A percentile compares a stretch with the other conserved stretches of the same genome.
These are phyloP conservation scores for Graphilbum ipis-grandicollis DNA, from an alignment of 2,329 filamentous ascomycete species.

Conservation along the genomic window DNA sequence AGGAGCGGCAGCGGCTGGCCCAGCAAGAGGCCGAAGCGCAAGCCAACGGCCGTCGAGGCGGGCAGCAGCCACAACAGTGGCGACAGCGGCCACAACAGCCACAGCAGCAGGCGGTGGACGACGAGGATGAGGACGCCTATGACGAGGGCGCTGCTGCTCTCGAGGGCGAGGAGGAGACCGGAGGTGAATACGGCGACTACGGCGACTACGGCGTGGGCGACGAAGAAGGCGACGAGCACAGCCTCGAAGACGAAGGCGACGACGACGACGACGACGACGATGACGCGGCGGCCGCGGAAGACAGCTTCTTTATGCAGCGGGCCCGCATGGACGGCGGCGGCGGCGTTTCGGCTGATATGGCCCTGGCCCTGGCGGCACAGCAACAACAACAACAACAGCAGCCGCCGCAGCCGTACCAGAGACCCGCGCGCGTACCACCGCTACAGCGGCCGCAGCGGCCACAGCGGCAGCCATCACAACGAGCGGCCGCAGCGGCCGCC, in stretches of 20 bases:
- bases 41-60: constrained; percentile 4
- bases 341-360: too few species aligned
- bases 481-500: neutral
- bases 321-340: neutral
- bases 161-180: constrained; percentile 10
- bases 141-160: constrained; percentile 1
- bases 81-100: constrained; percentile 5
- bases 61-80: constrained; percentile 4
- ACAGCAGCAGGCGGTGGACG: constrained; percentile 1
- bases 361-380: constrained; percentile 1
- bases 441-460: constrained; percentile 3
- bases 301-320: neutral
- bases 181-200: constrained; percentile 2
- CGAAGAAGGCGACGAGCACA: neutral
- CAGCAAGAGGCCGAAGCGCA: constrained; percentile 4
- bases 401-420: too few species aligned
- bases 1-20: constrained; percentile 3
- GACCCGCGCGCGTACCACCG: too few species aligned
- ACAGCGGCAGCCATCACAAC: neutral
- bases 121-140: neutral
- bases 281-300: neutral
- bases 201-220: constrained; percentile 4
- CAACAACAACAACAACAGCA: neutral
- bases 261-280: neutral
- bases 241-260: neutral